Evolutionary conservation across 352 stramenopile species (phyloP), one percentile per base, ranked within the genome.

Genomic region (Pilasporangium apinafurcum): DNA sequence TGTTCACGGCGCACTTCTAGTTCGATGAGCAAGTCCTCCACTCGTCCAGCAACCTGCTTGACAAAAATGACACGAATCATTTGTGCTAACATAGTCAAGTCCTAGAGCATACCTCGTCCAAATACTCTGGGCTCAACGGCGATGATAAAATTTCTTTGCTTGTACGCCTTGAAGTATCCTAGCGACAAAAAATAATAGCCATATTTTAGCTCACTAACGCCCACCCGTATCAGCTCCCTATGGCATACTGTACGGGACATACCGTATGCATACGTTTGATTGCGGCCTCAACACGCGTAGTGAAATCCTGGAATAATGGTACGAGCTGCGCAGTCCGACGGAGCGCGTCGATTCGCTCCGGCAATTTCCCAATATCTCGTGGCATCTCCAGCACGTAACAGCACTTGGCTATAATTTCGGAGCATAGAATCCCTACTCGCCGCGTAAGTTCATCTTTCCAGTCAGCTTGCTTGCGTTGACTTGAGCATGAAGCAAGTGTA

Each of bases 1-100:
- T 81, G 65, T 9, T 81, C 54, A 30, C 68, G 59, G 0, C 58
- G 51, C 17, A 59, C 64, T 22, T 74, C 54, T 10, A 77, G 43
- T 49, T 77, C 68, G n/a, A 70, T 56, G n/a, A 75, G 46, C 0
- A 69, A 29, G 41, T 75, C 68, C 10, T 59, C 42, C 2, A 72
- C 44, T 40, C 57, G 51, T 28, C 39, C 27, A n/a, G 67, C 29
- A 18, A 81, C 51, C 68, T 81, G 39, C 16, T 59, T 8, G 14
- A 5, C 33, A 16, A 17, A 18, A 20, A 38, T 43, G 17, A 24
- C 8, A 10, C 24, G 35, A 7, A 17, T 13, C 21, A 32, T 7
- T 46, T 71, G n/a, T n/a, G n/a, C n/a, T n/a, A n/a, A n/a, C n/a
- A n/a, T n/a, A n/a, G n/a, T n/a, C n/a, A n/a, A n/a, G n/a, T n/a